Evolutionary conservation across 371 early-diverging fungal genomes (phyloP), one percentile per base, ranked within the genome.

Genomic region (Syncephalis fuscata): DNA sequence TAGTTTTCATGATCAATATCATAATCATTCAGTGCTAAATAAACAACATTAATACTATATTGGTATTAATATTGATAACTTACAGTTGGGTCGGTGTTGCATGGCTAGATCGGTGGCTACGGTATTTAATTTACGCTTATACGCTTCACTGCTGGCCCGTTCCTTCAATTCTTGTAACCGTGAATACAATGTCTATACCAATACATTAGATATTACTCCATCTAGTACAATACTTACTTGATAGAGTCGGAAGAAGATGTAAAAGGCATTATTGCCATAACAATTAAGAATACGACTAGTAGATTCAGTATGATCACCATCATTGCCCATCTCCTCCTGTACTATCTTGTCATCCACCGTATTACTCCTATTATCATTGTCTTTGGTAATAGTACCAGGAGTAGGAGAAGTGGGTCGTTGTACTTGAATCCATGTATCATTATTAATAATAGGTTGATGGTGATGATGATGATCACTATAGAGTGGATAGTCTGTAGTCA

Each of bases 201-300:
- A 14, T 19, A 24, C 20, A 40, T n/a, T 5, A 40, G n/a, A 7
- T 20, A 95, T 73, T 32, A 78, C 79, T 43, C 70, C 56, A 44
- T 97, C 58, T 32, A 94, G 76, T 19, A 68, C 68, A 63, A 90
- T 94, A 5, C 89, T 48, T 61, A 83, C 82, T 70, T 88, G 79
- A 52, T 82, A 85, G 41, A 87, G 76, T 41, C 95, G 64, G 64
- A 95, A 78, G 55, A 97, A 88, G 41, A 77, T 80, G 58, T 86
- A 96, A 49, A 51, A 44, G 11, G 24, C 44, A 20, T 44, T 44
- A 22, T 24, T 44, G 10, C 44, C 44, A 22, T 44, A 62, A 51
- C 59, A 71, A 48, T 67, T 74, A 50, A 67, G 68, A 1, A 64
- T 39, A 1, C 59, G 56, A 43, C 73, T 61, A 52, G 68, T 60